A percentile compares a stretch with the other conserved stretches of the same genome.
Evolutionary conservation across 2,329 filamentous ascomycete species (phyloP).

Genomic region (Xylaria hypoxylon): DNA sequence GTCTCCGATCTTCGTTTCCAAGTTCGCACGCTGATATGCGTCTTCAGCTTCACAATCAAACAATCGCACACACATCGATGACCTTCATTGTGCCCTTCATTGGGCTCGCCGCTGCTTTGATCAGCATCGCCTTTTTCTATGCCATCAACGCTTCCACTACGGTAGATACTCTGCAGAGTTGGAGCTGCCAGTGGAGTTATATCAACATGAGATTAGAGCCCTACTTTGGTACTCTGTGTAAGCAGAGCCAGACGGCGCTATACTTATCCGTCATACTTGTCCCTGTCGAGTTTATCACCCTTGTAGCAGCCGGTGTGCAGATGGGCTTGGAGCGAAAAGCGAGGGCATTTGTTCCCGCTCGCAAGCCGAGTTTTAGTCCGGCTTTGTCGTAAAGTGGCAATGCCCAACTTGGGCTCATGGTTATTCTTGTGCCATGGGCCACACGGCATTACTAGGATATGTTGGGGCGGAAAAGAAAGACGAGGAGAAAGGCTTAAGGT

Average conservation of each 20-base stretch:
- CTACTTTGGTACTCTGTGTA: conserved; percentile 68
- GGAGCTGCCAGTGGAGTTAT: conserved; percentile 70
- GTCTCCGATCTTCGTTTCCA: neutral
- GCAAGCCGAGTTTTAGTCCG: conserved; percentile 45
- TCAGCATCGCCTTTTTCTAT: conserved; percentile 69
- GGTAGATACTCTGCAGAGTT: conserved; percentile 68
- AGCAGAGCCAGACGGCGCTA: conserved; percentile 65
- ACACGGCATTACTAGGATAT: neutral
- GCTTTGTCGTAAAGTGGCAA: conserved; percentile 39
- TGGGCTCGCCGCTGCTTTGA: conserved; percentile 60
- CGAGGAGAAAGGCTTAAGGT: neutral
- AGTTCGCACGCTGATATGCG: conserved; percentile 30
- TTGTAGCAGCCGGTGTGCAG: conserved; percentile 61
- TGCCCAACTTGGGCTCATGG: neutral
- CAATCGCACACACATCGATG: conserved; percentile 52
- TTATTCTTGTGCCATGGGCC: neutral
- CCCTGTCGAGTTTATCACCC: conserved; percentile 64
- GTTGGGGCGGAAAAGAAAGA: neutral
- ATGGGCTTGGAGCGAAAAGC: conserved; percentile 57
- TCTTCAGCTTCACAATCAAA: conserved; percentile 55
- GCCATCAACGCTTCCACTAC: conserved; percentile 64
- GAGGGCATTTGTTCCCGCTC: conserved; percentile 34
- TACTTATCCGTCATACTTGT: conserved; percentile 68
- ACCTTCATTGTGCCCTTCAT: conserved; percentile 57
- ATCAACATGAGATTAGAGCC: conserved; percentile 65